These are phyloP conservation scores for Colletotrichum abscissum DNA, from an alignment of 2,329 filamentous ascomycete genomes.

Conservation along the genomic window DNA sequence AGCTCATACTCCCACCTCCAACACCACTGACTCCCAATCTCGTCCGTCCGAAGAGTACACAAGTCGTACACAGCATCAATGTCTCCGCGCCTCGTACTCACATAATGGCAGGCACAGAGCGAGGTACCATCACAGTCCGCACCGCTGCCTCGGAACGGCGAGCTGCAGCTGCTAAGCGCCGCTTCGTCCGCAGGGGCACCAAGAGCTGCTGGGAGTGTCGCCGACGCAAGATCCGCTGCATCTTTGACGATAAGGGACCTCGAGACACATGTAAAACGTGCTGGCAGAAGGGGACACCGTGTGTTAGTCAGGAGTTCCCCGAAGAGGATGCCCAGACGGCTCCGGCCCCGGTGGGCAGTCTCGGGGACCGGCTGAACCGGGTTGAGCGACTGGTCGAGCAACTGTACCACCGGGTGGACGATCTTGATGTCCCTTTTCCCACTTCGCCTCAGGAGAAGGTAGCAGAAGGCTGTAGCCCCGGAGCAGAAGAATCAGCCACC, in stretches of 20 bases:
- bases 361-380: conserved; percentile 44
- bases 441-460: not conserved
- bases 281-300: conserved; percentile 52
- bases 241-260: conserved; percentile 46
- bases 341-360: conserved; percentile 2
- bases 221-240: conserved; percentile 64
- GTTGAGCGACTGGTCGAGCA: conserved; percentile 50
- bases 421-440: not conserved
- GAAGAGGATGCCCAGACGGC: conserved; percentile 41
- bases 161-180: conserved; percentile 41
- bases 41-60: not conserved
- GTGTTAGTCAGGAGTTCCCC: conserved; percentile 60
- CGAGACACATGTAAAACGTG: conserved; percentile 58
- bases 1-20: not conserved
- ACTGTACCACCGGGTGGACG: conserved; percentile 30
- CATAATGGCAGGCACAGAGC: not conserved
- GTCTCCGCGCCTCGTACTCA: not conserved
- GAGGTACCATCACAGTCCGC: not conserved
- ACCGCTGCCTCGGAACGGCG: not conserved
- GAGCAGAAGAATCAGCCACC: not conserved
- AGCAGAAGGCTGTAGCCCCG: not conserved
- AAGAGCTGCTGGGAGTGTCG: conserved; percentile 70
- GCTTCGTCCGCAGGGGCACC: conserved; percentile 64
- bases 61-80: not conserved
- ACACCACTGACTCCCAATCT: not conserved